Percentiles rank a stretch among this genome's conserved stretches.
Conservation (phyloP, 2,329 filamentous ascomycete species). For the Sclerotinia nivalis region DNA sequence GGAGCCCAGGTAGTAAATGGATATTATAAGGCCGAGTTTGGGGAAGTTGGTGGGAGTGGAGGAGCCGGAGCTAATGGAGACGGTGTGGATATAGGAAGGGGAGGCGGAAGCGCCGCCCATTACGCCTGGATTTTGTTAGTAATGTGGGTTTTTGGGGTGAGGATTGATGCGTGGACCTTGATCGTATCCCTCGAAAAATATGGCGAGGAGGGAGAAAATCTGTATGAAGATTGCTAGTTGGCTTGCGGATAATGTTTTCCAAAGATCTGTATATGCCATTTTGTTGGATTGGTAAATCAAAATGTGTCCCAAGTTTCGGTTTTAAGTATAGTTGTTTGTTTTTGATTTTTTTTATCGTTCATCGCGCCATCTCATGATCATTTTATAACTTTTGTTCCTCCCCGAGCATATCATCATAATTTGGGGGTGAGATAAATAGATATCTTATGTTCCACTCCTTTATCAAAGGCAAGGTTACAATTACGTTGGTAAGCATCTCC, state of each 20-base stretch:
- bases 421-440: background rate
- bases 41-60: conserved; percentile 23
- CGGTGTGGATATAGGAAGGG: conserved; percentile 46
- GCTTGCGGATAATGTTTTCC: background rate
- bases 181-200: conserved; percentile 52
- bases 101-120: conserved; percentile 52
- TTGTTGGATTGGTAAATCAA: background rate
- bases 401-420: background rate
- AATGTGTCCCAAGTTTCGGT: too few relatives aligned
- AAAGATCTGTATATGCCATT: background rate
- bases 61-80: conserved; percentile 43
- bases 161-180: conserved; percentile 43
- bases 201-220: conserved; percentile 29
- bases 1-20: conserved; percentile 39
- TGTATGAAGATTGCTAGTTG: conserved; percentile 11
- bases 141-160: background rate
- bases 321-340: background rate
- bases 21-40: background rate
- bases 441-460: background rate
- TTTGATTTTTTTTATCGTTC: background rate
- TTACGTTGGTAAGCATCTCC: background rate
- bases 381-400: background rate
- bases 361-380: too few relatives aligned
- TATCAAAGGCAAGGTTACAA: background rate
- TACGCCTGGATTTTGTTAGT: conserved; percentile 37